These are phyloP conservation scores for Clarireedia homoeocarpa DNA, from an alignment of 2,329 filamentous ascomycete genomes.

Conservation along the genomic window DNA sequence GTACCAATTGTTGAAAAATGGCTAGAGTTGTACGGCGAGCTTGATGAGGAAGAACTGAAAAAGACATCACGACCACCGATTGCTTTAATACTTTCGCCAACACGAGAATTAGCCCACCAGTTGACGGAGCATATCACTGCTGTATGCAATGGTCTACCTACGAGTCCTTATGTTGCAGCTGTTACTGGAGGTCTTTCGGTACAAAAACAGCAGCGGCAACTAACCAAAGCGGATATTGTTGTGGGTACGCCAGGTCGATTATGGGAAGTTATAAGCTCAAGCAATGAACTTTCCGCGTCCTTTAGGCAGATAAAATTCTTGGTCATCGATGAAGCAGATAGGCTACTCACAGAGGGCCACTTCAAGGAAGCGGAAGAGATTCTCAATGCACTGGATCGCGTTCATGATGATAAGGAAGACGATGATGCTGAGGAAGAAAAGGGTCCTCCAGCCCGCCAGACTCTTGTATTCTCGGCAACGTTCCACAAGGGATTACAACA, in stretches of 20 bases:
- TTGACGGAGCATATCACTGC: slow-evolving; percentile 73
- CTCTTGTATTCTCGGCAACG: slow-evolving; percentile 92
- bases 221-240: slow-evolving; percentile 83
- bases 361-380: slow-evolving; percentile 94
- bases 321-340: slow-evolving; percentile 90
- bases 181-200: slow-evolving; percentile 88
- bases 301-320: slow-evolving; percentile 73
- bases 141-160: slow-evolving; percentile 55
- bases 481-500: slow-evolving; percentile 89
- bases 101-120: slow-evolving; percentile 88
- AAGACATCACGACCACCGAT: slow-evolving; percentile 45
- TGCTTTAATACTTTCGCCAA: slow-evolving; percentile 82
- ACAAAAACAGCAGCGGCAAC: slow-evolving; percentile 85
- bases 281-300: slow-evolving; percentile 57
- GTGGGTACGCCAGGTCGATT: slow-evolving; percentile 85
- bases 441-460: slow-evolving; percentile 56
- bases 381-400: slow-evolving; percentile 66
- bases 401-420: slow-evolving; percentile 41
- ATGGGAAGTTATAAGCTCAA: slow-evolving; percentile 86
- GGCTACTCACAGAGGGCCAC: slow-evolving; percentile 83
- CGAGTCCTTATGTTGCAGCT: slow-evolving; percentile 68
- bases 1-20: slow-evolving; percentile 87
- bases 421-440: slow-evolving; percentile 42
- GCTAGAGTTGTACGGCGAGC: slow-evolving; percentile 44
- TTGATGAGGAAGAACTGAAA: slow-evolving; percentile 31